Base-by-base conservation (phyloP, 106 monocot genomes). In the Agapanthus africanus region DNA sequence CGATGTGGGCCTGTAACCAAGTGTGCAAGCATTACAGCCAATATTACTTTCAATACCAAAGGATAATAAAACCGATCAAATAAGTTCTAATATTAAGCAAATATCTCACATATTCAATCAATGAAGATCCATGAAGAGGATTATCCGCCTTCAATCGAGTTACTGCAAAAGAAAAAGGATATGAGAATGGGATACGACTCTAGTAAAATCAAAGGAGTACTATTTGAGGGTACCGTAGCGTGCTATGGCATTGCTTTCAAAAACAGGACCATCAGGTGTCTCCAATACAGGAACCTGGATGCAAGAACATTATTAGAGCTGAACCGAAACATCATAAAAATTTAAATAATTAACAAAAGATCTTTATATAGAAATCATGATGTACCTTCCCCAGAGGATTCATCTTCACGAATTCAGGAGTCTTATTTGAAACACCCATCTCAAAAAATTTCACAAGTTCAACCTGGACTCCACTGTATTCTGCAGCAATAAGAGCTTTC, bases 231-330 rank as follows among this genome's bases (percentile, higher is more conserved):
- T 91, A 95, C 95, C 81, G 72, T 88, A 91, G 13, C 95, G 87
- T 38, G 91, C 88, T 23, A 95, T 91, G 2, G 95, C 79, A 78
- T 95, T 88, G 71, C 95, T 95, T 73, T 95, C 95, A 74, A 88
- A 91, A 47, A 95, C 30, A 16, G 85, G 63, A 57, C 95, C 95
- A 39, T 95, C 95, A 62, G 95, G 91, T 42, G 91, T 95, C 69
- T 95, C 88, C 75, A 95, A 65, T 41, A 95, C 95, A 69, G 95
- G 95, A 69, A 95, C 69, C 94, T 95, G 57, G 39, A 72, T 34
- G 13, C 21, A 6, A 63, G 59, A 25, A 41, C 37, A 66, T 26
- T 40, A 41, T 62, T 4, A 44, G 47, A 15, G 23, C 23, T 6
- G 13, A 13, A 35, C n/a, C 14, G 31, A 32, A 36, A 34, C 1